These are phyloP conservation scores for Pleurotus eryngii DNA, from an alignment of 768 basidiomycete genomes.

Conservation along the genomic window DNA sequence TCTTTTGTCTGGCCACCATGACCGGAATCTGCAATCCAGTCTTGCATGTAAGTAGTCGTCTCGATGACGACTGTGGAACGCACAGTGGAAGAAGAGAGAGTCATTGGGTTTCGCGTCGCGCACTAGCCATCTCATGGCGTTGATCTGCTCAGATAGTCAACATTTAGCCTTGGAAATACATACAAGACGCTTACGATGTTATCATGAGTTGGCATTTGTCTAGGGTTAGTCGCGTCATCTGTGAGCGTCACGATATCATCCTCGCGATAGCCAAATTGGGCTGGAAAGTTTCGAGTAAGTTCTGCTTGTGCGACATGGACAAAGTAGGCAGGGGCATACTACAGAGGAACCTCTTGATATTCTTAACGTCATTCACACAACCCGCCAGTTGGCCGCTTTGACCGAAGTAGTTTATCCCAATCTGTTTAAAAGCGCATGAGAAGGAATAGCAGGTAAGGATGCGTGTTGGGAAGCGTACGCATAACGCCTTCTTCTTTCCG, in stretches of 20 bases:
- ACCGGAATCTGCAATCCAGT: conserved; percentile 64
- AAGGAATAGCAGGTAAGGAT: too few species aligned
- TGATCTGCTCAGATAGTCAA: conserved; percentile 35
- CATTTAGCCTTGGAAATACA: not conserved
- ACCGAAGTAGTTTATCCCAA: conserved; percentile 87
- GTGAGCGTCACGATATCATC: conserved; percentile 87
- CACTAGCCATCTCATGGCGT: conserved; percentile 94
- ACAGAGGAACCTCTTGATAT: conserved; percentile 74
- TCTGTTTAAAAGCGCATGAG: conserved; percentile 34
- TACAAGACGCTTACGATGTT: conserved; percentile 62
- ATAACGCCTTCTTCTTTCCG: conserved; percentile 84
- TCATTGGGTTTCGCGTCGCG: conserved; percentile 75
- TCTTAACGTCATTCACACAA: conserved; percentile 89
- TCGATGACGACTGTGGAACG: conserved; percentile 15
- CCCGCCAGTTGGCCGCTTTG: conserved; percentile 67
- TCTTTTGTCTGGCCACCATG: conserved; percentile 93
- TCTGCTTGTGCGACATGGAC: not conserved
- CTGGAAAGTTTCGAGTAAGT: conserved; percentile 25
- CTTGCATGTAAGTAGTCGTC: not conserved
- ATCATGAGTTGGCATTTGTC: conserved; percentile 66
- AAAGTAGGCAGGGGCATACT: conserved; percentile 36
- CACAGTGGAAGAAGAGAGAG: conserved; percentile 89
- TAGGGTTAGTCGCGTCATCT: conserved; percentile 64
- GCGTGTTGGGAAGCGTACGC: conserved; percentile 44
- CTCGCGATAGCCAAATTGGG: conserved; percentile 58